Conservation (phyloP, 208 protist species). For the Trypanosoma boissoni region DNA sequence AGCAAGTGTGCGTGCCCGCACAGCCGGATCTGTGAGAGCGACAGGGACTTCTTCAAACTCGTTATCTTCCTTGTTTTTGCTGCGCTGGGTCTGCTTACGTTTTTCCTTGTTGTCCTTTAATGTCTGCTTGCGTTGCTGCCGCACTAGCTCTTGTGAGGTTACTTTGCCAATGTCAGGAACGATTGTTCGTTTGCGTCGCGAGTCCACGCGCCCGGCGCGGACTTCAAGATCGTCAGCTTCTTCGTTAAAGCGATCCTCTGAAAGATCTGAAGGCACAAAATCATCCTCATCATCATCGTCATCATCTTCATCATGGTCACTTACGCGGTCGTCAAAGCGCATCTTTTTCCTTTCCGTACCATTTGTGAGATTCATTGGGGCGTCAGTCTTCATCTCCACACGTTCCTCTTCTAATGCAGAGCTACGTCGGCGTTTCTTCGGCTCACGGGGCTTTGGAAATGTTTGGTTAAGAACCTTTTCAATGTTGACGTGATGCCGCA, state of each 20-base stretch:
- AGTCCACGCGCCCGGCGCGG: slow-evolving; percentile 61
- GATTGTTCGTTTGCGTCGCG: slow-evolving; percentile 64
- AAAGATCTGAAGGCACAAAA: slow-evolving; percentile 22
- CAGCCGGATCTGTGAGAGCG: slow-evolving; percentile 80
- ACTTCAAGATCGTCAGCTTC: slow-evolving; percentile 57
- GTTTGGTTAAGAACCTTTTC: slow-evolving; percentile 81
- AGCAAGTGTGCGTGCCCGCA: slow-evolving; percentile 82
- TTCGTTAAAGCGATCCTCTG: slow-evolving; percentile 35
- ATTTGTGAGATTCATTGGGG: slow-evolving; percentile 26
- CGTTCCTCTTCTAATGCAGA: slow-evolving; percentile 57
- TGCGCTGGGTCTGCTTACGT: slow-evolving; percentile 59
- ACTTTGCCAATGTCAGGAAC: slow-evolving; percentile 69
- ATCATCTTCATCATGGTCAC: slow-evolving; percentile 34
- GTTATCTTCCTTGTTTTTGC: slow-evolving; percentile 56
- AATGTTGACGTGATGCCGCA: slow-evolving; percentile 80
- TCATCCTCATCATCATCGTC: slow-evolving; percentile 28
- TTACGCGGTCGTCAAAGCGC: slow-evolving; percentile 48
- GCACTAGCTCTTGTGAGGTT: slow-evolving; percentile 79
- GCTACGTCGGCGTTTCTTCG: slow-evolving; percentile 41
- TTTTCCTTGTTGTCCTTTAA: slow-evolving; percentile 75
- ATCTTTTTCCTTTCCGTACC: slow-evolving; percentile 30
- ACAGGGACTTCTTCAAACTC: slow-evolving; percentile 88
- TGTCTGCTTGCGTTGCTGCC: slow-evolving; percentile 79
- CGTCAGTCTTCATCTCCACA: slow-evolving; percentile 52
- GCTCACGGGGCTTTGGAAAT: slow-evolving; percentile 68